Percentiles rank a stretch among this genome's conserved stretches.
phyloP scores from a whole-genome alignment of 306 rosid genomes.

The Abrus precatorius region DNA sequence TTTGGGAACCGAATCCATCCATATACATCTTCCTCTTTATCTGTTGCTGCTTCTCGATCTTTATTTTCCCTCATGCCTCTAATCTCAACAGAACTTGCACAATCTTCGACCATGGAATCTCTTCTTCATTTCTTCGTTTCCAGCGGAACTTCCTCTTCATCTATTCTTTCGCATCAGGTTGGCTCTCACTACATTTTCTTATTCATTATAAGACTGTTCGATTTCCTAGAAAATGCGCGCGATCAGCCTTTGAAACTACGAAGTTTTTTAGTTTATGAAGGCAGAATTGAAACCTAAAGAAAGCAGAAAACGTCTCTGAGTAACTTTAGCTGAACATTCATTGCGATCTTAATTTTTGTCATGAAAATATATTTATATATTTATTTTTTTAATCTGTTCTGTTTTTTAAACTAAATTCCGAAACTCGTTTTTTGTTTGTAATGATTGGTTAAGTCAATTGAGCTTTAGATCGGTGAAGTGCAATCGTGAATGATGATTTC shows the following conservation, averaged over 20 bases:
- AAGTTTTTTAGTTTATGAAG: conserved; percentile 29
- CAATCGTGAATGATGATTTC: conserved; percentile 45
- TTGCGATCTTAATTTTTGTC: conserved; percentile 1
- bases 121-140: conserved; percentile 73
- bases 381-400: conserved; percentile 5
- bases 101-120: conserved; percentile 78
- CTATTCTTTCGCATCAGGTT: conserved; percentile 86
- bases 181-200: conserved; percentile 29
- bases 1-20: conserved; percentile 85
- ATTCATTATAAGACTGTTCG: conserved; percentile 20
- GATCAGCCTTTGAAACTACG: background rate
- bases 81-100: conserved; percentile 57
- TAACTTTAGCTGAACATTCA: background rate
- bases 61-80: conserved; percentile 64
- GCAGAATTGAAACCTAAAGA: conserved; percentile 16
- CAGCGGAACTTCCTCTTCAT: conserved; percentile 76
- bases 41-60: conserved; percentile 71
- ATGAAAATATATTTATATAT: background rate
- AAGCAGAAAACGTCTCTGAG: background rate
- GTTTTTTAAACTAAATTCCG: conserved; percentile 27
- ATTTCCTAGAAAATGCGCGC: conserved; percentile 52
- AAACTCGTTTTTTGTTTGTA: conserved; percentile 7
- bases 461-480: conserved; percentile 47
- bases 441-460: conserved; percentile 21
- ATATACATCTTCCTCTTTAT: conserved; percentile 67